Base-by-base conservation (phyloP, 2,329 filamentous ascomycete genomes). In the Stagonosporopsis cucurbitacearum region DNA sequence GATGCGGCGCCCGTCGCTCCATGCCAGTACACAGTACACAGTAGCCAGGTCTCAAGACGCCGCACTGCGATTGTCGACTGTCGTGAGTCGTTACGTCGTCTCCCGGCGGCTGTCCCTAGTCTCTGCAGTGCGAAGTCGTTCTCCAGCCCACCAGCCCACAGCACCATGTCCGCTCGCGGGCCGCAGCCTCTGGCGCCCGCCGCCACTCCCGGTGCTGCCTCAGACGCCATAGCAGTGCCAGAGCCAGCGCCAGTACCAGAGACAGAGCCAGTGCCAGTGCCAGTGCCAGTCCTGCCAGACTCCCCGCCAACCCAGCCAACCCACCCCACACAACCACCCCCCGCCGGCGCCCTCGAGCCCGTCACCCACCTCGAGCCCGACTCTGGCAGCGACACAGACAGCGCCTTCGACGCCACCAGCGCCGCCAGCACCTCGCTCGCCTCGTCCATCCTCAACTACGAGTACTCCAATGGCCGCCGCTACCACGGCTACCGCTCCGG, bases 401-500 rank as follows among this genome's bases (percentile, higher is more conserved):
- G 63, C n/a, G 69, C 70, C 46, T 74, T 70, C 32, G 72, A 67
- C 39, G 62, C 58, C 39, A 52, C 54, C 40, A 70, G 68, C 6
- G 54, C 61, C 28, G 59, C 67, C 45, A 69, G 63, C 23, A 75
- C 73, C 7, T 75, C 74, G 17, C 67, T 75, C 49, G 68, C 71
- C 40, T 74, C 71, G 13, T 71, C 69, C 36, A 69, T 75, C 58
- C 63, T 73, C 22, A 69, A 75, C 59, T 76, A 76, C 66, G 69
- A 73, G 37, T 77, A 76, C 60, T 63, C 62, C 36, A 76, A 76
- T 33, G 74, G 74, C 20, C 69, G 74, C 15, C 71, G 74, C 51
- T 77, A 77, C 62, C 72, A 75, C 55, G 71, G 64, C 60, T 76
- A 70, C 60, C 70, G 72, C 53, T 64, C 62, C 20, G 74, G 74